phyloP scores from a whole-genome alignment of 1,284 basidiomycete species.

The Pseudozyma tsukubaensis region DNA sequence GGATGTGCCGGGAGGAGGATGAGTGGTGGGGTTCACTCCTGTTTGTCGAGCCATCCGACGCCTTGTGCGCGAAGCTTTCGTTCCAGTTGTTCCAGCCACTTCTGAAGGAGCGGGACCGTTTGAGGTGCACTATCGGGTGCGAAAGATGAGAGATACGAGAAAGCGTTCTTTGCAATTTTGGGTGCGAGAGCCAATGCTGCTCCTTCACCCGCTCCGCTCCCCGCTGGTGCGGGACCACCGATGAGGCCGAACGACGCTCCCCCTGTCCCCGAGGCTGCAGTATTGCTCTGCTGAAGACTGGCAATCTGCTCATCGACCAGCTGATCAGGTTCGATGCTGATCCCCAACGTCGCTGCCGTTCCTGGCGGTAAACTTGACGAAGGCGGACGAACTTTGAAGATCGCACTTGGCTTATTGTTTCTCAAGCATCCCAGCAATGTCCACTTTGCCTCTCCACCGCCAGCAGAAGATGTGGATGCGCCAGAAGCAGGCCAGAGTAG shows the following conservation, averaged over 20 bases:
- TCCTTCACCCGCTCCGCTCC: background rate
- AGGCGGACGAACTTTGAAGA: conserved; percentile 51
- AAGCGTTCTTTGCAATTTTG: conserved; percentile 64
- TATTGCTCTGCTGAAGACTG: background rate
- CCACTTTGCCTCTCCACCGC: conserved; percentile 37
- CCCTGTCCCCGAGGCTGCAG: background rate
- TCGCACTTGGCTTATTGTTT: conserved; percentile 66
- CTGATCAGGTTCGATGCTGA: conserved; percentile 60
- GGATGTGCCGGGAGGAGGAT: background rate
- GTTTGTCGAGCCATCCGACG: conserved; percentile 51
- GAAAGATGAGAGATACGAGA: conserved; percentile 63
- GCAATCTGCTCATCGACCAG: conserved; percentile 60
- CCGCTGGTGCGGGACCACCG: background rate
- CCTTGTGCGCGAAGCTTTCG: conserved; percentile 63
- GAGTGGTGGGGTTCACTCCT: conserved; percentile 18
- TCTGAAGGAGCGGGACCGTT: conserved; percentile 63
- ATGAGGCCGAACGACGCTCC: conserved; percentile 6
- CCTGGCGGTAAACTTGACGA: background rate
- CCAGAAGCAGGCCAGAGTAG: conserved; percentile 50
- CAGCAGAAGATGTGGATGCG: background rate
- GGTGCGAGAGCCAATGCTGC: conserved; percentile 51
- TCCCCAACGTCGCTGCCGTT: conserved; percentile 55
- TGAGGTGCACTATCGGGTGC: conserved; percentile 66
- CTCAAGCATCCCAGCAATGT: conserved; percentile 58
- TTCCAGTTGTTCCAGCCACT: conserved; percentile 67